Conservation (phyloP, 169 alveolate genomes). For the Eimeria falciformis region DNA sequence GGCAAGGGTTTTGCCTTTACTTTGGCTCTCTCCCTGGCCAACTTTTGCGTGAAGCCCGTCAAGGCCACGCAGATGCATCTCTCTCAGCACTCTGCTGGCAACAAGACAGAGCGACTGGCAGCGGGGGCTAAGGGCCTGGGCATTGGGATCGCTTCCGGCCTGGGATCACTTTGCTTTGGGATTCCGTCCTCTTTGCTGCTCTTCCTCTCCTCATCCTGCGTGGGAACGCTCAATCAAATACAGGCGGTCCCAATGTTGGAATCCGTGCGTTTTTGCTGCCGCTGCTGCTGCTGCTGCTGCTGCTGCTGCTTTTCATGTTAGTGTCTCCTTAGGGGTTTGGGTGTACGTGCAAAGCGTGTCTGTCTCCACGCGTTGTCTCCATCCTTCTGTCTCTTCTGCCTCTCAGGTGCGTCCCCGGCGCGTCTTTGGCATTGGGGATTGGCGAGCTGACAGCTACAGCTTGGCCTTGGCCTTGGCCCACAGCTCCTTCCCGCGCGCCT, state of each 20-base stretch:
- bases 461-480: constrained; percentile 21
- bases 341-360: not conserved
- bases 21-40: constrained; percentile 59
- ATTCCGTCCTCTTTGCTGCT: constrained; percentile 72
- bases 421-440: constrained; percentile 49
- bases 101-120: constrained; percentile 2
- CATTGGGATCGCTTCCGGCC: constrained; percentile 63
- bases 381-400: too few species aligned
- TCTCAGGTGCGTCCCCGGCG: constrained; percentile 70
- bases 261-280: constrained; percentile 45
- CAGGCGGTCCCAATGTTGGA: constrained; percentile 79
- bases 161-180: constrained; percentile 71
- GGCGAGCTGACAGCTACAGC: constrained; percentile 55
- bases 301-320: not conserved
- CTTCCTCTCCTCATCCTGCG: constrained; percentile 66
- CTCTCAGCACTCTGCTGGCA: constrained; percentile 4
- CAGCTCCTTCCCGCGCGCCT: not conserved
- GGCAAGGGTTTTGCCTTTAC: constrained; percentile 71
- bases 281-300: constrained; percentile 20
- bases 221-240: constrained; percentile 75
- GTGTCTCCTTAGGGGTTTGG: not conserved
- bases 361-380: not conserved
- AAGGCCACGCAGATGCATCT: constrained; percentile 60
- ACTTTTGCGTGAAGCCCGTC: constrained; percentile 72
- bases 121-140: constrained; percentile 56